Base-by-base conservation (phyloP, 345 rosid genomes). In the Arabidopsis thaliana region DNA sequence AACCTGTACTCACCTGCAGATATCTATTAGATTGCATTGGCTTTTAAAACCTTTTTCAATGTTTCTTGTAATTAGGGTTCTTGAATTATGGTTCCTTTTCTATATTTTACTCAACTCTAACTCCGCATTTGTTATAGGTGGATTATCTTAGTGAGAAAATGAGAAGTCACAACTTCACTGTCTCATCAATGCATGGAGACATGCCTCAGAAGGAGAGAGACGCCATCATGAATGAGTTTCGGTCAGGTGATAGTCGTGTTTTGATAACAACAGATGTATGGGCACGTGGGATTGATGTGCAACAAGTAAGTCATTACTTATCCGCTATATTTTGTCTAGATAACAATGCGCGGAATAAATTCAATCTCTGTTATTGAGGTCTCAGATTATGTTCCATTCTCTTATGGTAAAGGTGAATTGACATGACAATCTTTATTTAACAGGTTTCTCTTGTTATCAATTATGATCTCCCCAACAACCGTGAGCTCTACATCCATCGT, bases 181-280 rank as follows among this genome's bases (percentile, higher is more conserved):
- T 93, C 73, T 95, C 98, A 37, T 87, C 99, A 77, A 95, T 95
- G 97, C 99, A 95, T 51, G 99, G 98, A 3, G 99, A 95, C 83
- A 90, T 95, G 99, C 99, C 99, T 78, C 98, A 93, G 80, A 95
- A 76, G 81, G 99, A 95, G 59, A 89, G 98, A 84, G 99, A 93
- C 75, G 94, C 89, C 56, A 90, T 93, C 66, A 90, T 95, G 97
- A 72, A 58, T 16, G 93, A 95, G 74, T 95, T 95, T 76, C 86
- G 90, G 24, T 76, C 83, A 24, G 99, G 93, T 41, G 86, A 85
- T 28, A 95, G 98, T 5, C 92, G 97, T 69, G 98, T 95, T 55
- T 87, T 95, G 65, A 95, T 93, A 83, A 95, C 99, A 7, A 95
- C 99, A 36, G 99, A 95, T 86, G 97, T 93, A 65, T 92, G 97